Base-by-base conservation (phyloP, 148 eudicot genomes). In the Linanthus parryae region DNA sequence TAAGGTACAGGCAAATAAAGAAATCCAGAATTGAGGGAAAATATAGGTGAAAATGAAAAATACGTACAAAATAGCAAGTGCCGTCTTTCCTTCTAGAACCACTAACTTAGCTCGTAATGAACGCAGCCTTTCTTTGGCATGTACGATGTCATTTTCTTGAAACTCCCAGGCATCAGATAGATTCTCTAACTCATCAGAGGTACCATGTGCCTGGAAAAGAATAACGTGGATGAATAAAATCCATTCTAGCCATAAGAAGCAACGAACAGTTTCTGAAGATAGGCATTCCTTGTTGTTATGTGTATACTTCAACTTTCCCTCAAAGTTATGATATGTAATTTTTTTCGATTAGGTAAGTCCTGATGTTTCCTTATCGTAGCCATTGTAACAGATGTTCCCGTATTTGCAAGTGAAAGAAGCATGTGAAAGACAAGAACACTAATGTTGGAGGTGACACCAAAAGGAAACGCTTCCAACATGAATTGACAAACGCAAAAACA, bases 81-180 rank as follows among this genome's bases (percentile, higher is more conserved):
- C 44, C 84, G 79, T 77, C 73, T 87, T 92, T 59, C 98, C 94
- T 71, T 87, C 90, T 73, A 79, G 61, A 21, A 87, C 81, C 7
- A 80, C 81, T 46, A 92, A 61, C 71, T 84, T 79, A 19, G 96
- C 94, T 62, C 88, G 89, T 41, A 87, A 45, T 37, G 90, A 72
- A 52, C 98, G 75, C 65, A 87, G 60, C 30, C 72, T 81, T 64
- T 72, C 73, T 59, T 75, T 69, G 7, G 80, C 73, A 57, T 73
- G 68, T 80, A 87, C 87, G 66, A 92, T 38, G 56, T 92, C 98
- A 67, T 59, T 92, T 69, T 92, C 94, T 48, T 81, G 87, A 63
- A 87, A 87, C 66, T 92, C 96, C 67, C 72, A 77, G 58, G 80
- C 74, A 70, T 87, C 98, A 38, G 84, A 92, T 67, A 91, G 72